phyloP scores from a whole-genome alignment of 1,284 basidiomycete genomes.

The Stygiomarasmius scandens region DNA sequence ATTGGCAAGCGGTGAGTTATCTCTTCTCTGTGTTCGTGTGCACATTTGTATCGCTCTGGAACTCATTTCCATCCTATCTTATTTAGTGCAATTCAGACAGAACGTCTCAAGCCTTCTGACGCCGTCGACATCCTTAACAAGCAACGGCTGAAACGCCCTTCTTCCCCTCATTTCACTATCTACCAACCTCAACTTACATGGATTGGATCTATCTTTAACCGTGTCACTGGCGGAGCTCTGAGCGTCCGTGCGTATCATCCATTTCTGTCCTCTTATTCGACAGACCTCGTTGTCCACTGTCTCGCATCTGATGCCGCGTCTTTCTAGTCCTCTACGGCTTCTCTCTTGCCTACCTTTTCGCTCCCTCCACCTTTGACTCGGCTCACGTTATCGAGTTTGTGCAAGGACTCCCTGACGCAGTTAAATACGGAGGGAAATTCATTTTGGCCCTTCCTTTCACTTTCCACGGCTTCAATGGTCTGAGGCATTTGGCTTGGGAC shows the following conservation, averaged over 20 bases:
- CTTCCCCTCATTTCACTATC: conserved; percentile 92
- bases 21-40: neutral
- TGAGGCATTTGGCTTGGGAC: conserved; percentile 95
- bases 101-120: conserved; percentile 63
- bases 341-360: conserved; percentile 85
- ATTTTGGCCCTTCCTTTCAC: conserved; percentile 83
- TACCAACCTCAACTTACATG: conserved; percentile 97
- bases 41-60: neutral
- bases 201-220: conserved; percentile 84
- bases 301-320: neutral
- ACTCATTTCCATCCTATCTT: neutral
- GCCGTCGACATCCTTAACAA: conserved; percentile 77
- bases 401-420: conserved; percentile 65
- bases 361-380: conserved; percentile 81
- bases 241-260: conserved; percentile 64
- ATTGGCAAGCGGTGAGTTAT: conserved; percentile 49
- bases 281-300: neutral
- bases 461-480: conserved; percentile 90
- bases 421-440: conserved; percentile 78
- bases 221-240: conserved; percentile 81
- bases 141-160: conserved; percentile 85
- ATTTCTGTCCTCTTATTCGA: neutral
- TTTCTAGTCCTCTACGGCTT: conserved; percentile 83
- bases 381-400: conserved; percentile 78
- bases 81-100: conserved; percentile 58